These are phyloP conservation scores for Suhomyces chickasaworum DNA, from an alignment of 1,139 yeast genomes.

Conservation along the genomic window DNA sequence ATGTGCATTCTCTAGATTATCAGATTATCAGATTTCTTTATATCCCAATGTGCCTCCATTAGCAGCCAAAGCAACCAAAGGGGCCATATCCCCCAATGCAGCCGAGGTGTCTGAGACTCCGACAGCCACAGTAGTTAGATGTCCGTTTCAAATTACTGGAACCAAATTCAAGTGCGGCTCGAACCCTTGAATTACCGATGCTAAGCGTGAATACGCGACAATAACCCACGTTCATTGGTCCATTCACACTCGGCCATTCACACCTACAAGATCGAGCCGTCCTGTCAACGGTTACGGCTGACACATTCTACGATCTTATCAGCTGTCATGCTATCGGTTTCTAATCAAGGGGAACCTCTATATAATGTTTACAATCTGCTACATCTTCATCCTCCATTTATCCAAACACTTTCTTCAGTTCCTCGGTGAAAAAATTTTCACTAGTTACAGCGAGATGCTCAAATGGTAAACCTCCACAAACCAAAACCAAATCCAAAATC, in stretches of 20 bases:
- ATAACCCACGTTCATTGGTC: conserved; percentile 2
- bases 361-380: no score
- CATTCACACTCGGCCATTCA: not conserved
- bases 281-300: conserved; percentile 6
- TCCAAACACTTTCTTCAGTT: not conserved
- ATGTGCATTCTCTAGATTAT: no score
- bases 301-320: not conserved
- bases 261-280: conserved; percentile 7
- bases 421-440: not conserved
- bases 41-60: no score
- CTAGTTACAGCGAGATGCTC: conserved; percentile 1
- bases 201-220: conserved; percentile 7
- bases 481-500: no score
- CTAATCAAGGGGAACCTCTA: no score
- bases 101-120: no score
- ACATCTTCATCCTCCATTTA: no score
- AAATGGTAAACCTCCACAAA: no score
- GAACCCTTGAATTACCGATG: conserved; percentile 7
- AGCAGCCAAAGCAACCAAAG: no score
- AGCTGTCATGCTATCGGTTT: not conserved
- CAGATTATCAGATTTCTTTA: no score
- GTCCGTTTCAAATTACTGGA: not conserved
- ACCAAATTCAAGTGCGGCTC: conserved; percentile 5
- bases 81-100: no score
- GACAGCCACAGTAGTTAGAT: no score